Base-by-base conservation (phyloP, 2,329 filamentous ascomycete species). In the Albophoma yamanashiensis region DNA sequence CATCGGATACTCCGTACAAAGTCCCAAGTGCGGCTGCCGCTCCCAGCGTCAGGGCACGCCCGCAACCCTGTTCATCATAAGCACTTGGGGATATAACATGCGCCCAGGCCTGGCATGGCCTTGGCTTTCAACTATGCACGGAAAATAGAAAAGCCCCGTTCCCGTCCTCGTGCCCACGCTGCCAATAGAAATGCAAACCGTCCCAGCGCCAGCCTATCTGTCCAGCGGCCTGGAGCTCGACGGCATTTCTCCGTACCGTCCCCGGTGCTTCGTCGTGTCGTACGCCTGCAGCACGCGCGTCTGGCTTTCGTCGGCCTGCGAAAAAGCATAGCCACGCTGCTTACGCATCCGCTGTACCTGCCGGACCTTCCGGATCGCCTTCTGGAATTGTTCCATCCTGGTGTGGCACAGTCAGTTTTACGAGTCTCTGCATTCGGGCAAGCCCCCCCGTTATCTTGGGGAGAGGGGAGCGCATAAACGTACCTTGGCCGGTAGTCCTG, bases 381-480 rank as follows among this genome's bases (percentile, higher is more conserved):
- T 99, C 77, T 99, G 94, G 81, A 99, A 99, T 76, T 99, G 94
- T 71, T 99, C 94, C 94, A 99, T 99, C 70, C 90, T 93, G 64
- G 2, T 27, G 22, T 39, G 27, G 38, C 6, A 34, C 50, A 43
- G 39, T 27, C 42, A 36, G 34, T 38, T 38, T 57, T 25, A 6
- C 4, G 15, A n/a, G 50, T 22, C 20, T 36, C 9, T n/a, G 11
- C 17, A 12, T 8, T 4, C 4, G 50, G 11, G 50, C 17, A n/a
- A n/a, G 22, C 22, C 20, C 27, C 50, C 50, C n/a, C 36, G 5
- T 20, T 53, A n/a, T 57, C 25, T 12, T 12, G 43, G n/a, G 20
- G 34, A 40, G 27, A 31, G 27, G 27, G 27, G 27, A n/a, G 12
- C n/a, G 36, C 25, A 55, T 12, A 22, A 57, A 79, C 82, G 67